Evolutionary conservation across 202 grass and related monocot species (phyloP).

Genomic region (Zoysia matrella): DNA sequence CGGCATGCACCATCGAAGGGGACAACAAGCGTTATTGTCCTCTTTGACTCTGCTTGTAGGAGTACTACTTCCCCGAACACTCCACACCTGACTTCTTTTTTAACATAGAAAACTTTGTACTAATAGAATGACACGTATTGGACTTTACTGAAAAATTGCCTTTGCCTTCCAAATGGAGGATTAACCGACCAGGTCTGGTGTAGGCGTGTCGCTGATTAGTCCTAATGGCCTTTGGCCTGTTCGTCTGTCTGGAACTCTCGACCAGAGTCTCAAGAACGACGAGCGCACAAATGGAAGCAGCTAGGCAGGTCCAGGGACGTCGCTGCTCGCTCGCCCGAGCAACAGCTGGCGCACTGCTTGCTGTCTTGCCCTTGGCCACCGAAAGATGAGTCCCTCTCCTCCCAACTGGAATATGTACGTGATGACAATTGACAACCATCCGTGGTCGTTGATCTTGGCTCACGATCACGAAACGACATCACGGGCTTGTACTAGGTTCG

Average conservation of each 20-base stretch:
- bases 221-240: neutral
- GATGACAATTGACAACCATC: no score
- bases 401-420: no score
- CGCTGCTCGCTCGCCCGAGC: no score
- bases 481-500: no score
- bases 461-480: no score
- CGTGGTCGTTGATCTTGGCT: no score
- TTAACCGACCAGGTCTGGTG: neutral
- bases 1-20: neutral
- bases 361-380: no score
- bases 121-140: neutral
- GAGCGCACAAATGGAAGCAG: constrained; percentile 55
- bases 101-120: neutral
- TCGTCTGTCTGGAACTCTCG: constrained; percentile 24
- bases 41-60: neutral
- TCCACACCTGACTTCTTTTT: neutral
- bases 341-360: no score
- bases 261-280: constrained; percentile 22
- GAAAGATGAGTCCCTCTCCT: no score
- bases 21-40: constrained; percentile 41
- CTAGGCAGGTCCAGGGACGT: constrained; percentile 2
- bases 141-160: neutral
- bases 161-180: constrained; percentile 33
- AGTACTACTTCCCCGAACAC: neutral
- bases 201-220: no score